These are phyloP conservation scores for Posidonia australis DNA, from an alignment of 106 monocot species.

Conservation along the genomic window DNA sequence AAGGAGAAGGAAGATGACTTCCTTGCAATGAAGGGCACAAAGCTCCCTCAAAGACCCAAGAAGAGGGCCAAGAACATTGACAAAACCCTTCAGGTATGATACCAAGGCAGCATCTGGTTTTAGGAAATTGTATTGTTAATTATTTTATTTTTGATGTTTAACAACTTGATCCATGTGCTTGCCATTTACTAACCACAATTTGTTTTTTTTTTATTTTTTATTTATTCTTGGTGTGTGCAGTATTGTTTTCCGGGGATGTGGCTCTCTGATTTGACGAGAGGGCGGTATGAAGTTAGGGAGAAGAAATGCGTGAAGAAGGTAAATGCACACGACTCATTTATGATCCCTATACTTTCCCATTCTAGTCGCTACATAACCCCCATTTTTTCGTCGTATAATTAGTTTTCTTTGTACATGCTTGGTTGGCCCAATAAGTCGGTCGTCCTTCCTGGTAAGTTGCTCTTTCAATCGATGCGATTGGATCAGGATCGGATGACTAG, in stretches of 20 bases:
- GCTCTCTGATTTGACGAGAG: slow-evolving; percentile 69
- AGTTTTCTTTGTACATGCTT: too few relatives aligned
- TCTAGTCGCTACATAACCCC: too few relatives aligned
- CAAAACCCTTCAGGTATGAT: slow-evolving; percentile 55
- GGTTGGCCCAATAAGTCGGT: too few relatives aligned
- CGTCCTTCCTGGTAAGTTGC: too few relatives aligned
- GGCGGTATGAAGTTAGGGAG: slow-evolving; percentile 78
- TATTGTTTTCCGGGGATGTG: slow-evolving; percentile 79
- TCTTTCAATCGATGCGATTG: too few relatives aligned
- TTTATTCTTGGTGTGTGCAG: slow-evolving; percentile 24
- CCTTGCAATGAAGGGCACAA: slow-evolving; percentile 74
- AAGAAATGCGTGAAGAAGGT: slow-evolving; percentile 91
- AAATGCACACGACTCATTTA: not conserved
- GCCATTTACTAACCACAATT: not conserved
- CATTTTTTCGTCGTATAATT: too few relatives aligned
- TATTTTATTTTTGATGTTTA: too few relatives aligned
- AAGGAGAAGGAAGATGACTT: slow-evolving; percentile 95
- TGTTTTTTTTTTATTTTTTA: not conserved
- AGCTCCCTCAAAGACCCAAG: slow-evolving; percentile 77
- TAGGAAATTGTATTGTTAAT: too few relatives aligned
- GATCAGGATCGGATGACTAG: too few relatives aligned
- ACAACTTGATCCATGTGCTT: too few relatives aligned
- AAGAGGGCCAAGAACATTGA: slow-evolving; percentile 74
- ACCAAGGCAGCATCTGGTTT: not conserved
- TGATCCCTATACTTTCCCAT: too few relatives aligned